These are phyloP conservation scores for Globisporangium viniferum DNA, from an alignment of 352 stramenopile genomes.

Conservation along the genomic window DNA sequence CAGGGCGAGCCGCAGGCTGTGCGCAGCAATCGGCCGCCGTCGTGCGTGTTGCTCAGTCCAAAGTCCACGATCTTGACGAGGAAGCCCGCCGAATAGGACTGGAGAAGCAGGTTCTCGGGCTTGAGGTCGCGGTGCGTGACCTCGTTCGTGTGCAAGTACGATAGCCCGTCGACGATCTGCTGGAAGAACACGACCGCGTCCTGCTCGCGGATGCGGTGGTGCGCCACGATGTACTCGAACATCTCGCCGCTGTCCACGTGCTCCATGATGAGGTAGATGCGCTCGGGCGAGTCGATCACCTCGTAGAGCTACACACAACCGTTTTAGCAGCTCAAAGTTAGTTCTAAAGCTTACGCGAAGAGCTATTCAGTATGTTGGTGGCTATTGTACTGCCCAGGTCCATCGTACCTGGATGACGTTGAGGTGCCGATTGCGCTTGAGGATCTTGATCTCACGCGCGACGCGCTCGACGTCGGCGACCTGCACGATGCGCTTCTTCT, in stretches of 20 bases:
- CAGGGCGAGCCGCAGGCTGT: constrained; percentile 27
- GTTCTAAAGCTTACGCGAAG: neutral
- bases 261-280: constrained; percentile 94
- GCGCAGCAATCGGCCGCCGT: constrained; percentile 64
- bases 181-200: constrained; percentile 83
- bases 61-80: constrained; percentile 92
- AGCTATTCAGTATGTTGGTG: no score
- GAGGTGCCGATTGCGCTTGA: constrained; percentile 87
- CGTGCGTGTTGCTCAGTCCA: constrained; percentile 90
- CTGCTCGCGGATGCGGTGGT: constrained; percentile 80
- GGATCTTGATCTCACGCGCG: constrained; percentile 92
- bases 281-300: constrained; percentile 80
- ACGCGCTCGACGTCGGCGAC: constrained; percentile 88
- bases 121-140: constrained; percentile 96
- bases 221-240: constrained; percentile 94
- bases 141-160: constrained; percentile 89
- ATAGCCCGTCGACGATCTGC: constrained; percentile 89
- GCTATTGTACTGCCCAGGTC: neutral
- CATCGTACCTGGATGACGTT: constrained; percentile 83
- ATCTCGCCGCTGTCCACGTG: constrained; percentile 89
- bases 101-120: constrained; percentile 95
- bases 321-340: neutral
- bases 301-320: constrained; percentile 76
- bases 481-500: constrained; percentile 90
- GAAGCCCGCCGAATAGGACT: constrained; percentile 38